Conservation (phyloP, 768 basidiomycete genomes). For the Dioszegia hungarica region DNA sequence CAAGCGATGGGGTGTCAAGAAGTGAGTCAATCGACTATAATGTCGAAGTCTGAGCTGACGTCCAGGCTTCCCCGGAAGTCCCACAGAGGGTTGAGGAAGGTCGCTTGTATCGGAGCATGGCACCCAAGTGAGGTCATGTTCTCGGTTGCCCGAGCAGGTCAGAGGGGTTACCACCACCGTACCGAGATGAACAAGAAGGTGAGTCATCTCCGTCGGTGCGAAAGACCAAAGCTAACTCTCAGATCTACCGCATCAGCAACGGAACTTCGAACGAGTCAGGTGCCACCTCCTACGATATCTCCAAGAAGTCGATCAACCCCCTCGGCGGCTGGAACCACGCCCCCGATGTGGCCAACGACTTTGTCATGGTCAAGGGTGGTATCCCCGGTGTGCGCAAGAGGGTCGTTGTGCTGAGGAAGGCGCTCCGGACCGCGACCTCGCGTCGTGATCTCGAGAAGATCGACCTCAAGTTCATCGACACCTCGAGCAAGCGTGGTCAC, state of each 20-base stretch:
- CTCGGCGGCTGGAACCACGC: slow-evolving; percentile 99
- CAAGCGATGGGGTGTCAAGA: slow-evolving; percentile 95
- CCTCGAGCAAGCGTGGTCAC: slow-evolving; percentile 95
- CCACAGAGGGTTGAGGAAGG: slow-evolving; percentile 89
- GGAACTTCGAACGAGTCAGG: slow-evolving; percentile 75
- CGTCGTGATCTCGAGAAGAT: slow-evolving; percentile 91
- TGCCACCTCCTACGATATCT: slow-evolving; percentile 85
- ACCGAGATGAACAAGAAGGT: slow-evolving; percentile 34
- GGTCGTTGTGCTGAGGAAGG: slow-evolving; percentile 94
- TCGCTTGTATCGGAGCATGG: slow-evolving; percentile 59
- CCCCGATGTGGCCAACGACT: slow-evolving; percentile 98
- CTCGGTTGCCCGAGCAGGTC: slow-evolving; percentile 99
- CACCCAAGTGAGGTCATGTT: slow-evolving; percentile 86
- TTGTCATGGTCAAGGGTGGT: slow-evolving; percentile 92
- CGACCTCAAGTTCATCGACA: slow-evolving; percentile 94
- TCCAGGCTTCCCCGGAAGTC: slow-evolving; percentile 80
- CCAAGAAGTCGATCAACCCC: slow-evolving; percentile 65
- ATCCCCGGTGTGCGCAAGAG: slow-evolving; percentile 96
- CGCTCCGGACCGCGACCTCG: slow-evolving; percentile 85
- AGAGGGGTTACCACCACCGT: slow-evolving; percentile 67
- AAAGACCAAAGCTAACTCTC: slow-evolving; percentile 12
- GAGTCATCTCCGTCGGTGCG: slow-evolving; percentile 50
- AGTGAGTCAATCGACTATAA: slow-evolving; percentile 46
- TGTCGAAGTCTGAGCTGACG: background rate
- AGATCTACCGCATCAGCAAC: slow-evolving; percentile 76